These are phyloP conservation scores for Leucocoprinus birnbaumii DNA, from an alignment of 768 basidiomycete genomes.

Conservation along the genomic window DNA sequence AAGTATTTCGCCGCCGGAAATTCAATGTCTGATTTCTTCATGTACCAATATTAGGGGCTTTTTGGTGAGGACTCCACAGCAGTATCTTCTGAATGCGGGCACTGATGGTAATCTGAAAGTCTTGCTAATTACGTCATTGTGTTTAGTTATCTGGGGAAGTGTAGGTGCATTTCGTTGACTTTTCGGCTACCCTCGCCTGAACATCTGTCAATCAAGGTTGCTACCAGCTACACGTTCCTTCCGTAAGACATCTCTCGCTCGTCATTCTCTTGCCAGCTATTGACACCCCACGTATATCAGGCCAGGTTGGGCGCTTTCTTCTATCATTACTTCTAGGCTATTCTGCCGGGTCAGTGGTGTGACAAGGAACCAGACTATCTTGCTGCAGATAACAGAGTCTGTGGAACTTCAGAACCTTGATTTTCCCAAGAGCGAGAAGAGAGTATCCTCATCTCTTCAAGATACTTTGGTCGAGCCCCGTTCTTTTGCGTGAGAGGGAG, in stretches of 20 bases:
- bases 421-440: no score
- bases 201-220: background rate
- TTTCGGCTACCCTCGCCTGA: no score
- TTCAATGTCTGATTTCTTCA: background rate
- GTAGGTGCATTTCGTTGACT: no score
- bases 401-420: no score
- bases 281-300: background rate
- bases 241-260: background rate
- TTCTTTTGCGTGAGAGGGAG: no score
- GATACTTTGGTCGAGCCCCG: no score
- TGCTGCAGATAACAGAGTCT: no score
- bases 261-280: background rate
- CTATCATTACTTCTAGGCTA: conserved; percentile 6
- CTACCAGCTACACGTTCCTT: background rate
- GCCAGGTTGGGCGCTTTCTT: conserved; percentile 5
- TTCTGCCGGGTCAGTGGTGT: conserved; percentile 6
- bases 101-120: background rate
- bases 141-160: conserved; percentile 6
- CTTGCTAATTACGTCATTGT: background rate
- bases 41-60: background rate
- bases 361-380: no score
- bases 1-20: no score
- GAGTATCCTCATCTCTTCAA: no score
- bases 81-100: no score
- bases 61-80: background rate